These are phyloP conservation scores for Ogataea parapolymorpha DNA, from an alignment of 805 yeast genomes.

Conservation along the genomic window DNA sequence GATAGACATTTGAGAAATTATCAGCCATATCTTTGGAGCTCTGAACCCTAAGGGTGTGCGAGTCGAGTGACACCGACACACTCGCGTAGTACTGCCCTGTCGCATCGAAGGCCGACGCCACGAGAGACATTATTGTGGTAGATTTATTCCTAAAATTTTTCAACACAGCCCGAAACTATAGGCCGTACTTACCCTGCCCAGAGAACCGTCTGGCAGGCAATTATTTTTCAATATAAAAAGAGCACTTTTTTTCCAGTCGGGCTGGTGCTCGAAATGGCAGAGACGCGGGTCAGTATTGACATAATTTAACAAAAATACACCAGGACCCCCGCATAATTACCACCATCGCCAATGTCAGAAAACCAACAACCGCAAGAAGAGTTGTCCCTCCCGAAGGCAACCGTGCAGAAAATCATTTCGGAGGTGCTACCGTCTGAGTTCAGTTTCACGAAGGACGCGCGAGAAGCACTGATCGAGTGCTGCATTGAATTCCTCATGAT, in stretches of 20 bases:
- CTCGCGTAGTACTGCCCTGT: slow-evolving; percentile 61
- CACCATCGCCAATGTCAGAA: slow-evolving; percentile 19
- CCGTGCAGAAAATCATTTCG: slow-evolving; percentile 90
- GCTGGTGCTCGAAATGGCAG: slow-evolving; percentile 9
- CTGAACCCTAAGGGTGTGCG: slow-evolving; percentile 66
- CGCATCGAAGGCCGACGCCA: slow-evolving; percentile 56
- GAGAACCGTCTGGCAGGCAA: not conserved
- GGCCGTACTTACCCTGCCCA: not conserved
- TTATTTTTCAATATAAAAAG: slow-evolving; percentile 3
- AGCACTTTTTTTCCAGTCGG: slow-evolving; percentile 2
- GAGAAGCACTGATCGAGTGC: slow-evolving; percentile 94
- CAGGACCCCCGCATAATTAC: not conserved
- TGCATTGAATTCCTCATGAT: slow-evolving; percentile 96
- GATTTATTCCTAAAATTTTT: slow-evolving; percentile 13
- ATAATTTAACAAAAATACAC: not conserved
- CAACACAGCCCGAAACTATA: slow-evolving; percentile 14
- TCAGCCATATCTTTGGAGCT: slow-evolving; percentile 41
- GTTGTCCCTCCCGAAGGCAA: slow-evolving; percentile 54
- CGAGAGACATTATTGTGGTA: slow-evolving; percentile 14
- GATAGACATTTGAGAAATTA: slow-evolving; percentile 37
- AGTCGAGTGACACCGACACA: slow-evolving; percentile 64
- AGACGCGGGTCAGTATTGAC: slow-evolving; percentile 8
- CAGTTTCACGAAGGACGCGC: slow-evolving; percentile 85
- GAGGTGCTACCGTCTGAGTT: slow-evolving; percentile 89
- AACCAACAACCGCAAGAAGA: slow-evolving; percentile 30